These are phyloP conservation scores for Podospora pseudoanserina DNA, from an alignment of 495 filamentous ascomycete species.

Conservation along the genomic window DNA sequence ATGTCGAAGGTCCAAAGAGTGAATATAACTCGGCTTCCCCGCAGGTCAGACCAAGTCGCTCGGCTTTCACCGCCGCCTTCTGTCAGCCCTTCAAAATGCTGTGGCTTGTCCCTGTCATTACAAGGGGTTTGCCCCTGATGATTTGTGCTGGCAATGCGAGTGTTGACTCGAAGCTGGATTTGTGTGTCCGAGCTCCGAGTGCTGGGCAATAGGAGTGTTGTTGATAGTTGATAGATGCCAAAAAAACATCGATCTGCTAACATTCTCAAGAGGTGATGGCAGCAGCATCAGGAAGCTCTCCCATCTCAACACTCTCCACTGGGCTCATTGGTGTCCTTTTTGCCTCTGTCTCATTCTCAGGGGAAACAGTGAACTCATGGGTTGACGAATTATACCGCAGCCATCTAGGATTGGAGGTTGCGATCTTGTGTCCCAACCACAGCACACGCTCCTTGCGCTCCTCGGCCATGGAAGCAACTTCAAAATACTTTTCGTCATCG, in stretches of 20 bases:
- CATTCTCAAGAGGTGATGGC: not conserved
- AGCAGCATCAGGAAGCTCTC: slow-evolving; percentile 29
- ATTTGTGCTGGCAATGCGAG: not conserved
- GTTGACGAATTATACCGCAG: slow-evolving; percentile 33
- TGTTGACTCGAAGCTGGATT: not conserved
- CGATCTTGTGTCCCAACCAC: slow-evolving; percentile 63
- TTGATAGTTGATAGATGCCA: not conserved
- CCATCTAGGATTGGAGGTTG: slow-evolving; percentile 35
- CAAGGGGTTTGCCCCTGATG: not conserved
- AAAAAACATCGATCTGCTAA: not conserved
- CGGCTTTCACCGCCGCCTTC: not conserved
- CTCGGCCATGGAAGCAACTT: slow-evolving; percentile 61
- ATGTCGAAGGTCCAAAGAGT: not conserved
- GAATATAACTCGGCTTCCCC: not conserved
- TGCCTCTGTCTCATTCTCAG: slow-evolving; percentile 30
- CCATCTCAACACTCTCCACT: slow-evolving; percentile 22
- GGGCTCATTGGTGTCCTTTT: slow-evolving; percentile 9
- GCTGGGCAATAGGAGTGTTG: not conserved
- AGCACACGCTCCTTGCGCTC: slow-evolving; percentile 68
- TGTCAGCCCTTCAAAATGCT: not conserved
- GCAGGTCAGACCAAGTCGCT: not conserved
- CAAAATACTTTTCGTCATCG: slow-evolving; percentile 72
- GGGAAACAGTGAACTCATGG: slow-evolving; percentile 34
- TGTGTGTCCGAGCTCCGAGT: not conserved
- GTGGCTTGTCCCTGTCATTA: not conserved